Evolutionary conservation across 108 stramenopile species (phyloP).

Genomic region (Bacterosira constricta): DNA sequence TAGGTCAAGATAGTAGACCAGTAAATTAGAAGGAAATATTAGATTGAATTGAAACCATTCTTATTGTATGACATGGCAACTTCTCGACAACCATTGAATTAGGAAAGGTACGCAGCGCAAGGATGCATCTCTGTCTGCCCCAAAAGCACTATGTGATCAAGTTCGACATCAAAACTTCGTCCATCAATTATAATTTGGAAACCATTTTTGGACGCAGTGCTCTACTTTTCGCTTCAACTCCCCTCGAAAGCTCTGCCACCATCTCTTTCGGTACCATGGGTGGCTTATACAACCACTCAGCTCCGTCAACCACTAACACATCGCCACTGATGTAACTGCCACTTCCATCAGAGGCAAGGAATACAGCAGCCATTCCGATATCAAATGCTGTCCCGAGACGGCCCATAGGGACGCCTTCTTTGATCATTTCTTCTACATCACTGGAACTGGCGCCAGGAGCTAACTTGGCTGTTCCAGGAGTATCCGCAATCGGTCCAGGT

Average conservation of each 20-base stretch:
- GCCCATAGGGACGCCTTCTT: slow-evolving; percentile 72
- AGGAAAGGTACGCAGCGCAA: no score
- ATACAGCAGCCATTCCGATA: slow-evolving; percentile 87
- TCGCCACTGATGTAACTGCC: slow-evolving; percentile 74
- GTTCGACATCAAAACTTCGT: no score
- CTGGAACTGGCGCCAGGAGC: slow-evolving; percentile 67
- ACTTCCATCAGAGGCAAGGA: slow-evolving; percentile 58
- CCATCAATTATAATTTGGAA: slow-evolving; percentile 46
- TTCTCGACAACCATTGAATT: no score
- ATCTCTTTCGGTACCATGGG: slow-evolving; percentile 81
- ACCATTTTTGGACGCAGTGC: slow-evolving; percentile 39
- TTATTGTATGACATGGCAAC: no score
- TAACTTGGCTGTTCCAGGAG: slow-evolving; percentile 93
- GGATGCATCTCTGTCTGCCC: no score
- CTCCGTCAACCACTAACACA: slow-evolving; percentile 85
- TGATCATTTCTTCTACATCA: slow-evolving; percentile 60
- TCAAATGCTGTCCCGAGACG: slow-evolving; percentile 78
- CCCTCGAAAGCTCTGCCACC: slow-evolving; percentile 72
- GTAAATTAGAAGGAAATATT: no score
- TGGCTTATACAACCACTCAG: slow-evolving; percentile 76
- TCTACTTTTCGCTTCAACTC: slow-evolving; percentile 74
- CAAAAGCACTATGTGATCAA: no score
- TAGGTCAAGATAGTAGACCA: no score
- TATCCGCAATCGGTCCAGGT: slow-evolving; percentile 92
- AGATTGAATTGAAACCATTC: neutral